Conservation (phyloP, 495 filamentous ascomycete genomes). For the Trichoderma reesei region DNA sequence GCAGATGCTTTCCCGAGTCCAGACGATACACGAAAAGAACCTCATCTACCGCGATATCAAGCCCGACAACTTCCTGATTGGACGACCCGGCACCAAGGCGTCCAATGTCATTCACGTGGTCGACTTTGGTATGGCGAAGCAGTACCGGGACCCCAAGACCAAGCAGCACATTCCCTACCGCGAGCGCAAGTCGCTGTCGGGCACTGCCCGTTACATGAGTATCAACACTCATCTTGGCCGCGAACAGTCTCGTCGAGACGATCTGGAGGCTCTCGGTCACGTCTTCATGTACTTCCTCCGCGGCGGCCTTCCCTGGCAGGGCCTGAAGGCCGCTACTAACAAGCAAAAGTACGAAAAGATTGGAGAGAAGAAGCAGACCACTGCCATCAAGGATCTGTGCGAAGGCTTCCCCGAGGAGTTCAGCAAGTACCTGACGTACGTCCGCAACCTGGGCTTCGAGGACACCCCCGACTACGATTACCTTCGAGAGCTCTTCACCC, state of each 20-base stretch:
- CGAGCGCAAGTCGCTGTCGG: conserved; percentile 94
- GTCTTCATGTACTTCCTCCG: conserved; percentile 99
- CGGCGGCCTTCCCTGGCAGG: conserved; percentile 95
- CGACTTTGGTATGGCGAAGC: conserved; percentile 99
- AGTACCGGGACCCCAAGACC: conserved; percentile 97
- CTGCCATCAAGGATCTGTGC: conserved; percentile 91
- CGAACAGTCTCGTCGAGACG: conserved; percentile 93
- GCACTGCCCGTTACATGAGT: conserved; percentile 97
- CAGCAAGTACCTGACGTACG: conserved; percentile 93
- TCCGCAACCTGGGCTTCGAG: conserved; percentile 95
- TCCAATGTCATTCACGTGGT: conserved; percentile 98
- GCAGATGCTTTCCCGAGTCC: conserved; percentile 97
- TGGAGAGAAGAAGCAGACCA: conserved; percentile 99
- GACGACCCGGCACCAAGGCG: conserved; percentile 81
- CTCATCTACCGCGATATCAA: conserved; percentile 99
- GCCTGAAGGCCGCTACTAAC: conserved; percentile 96
- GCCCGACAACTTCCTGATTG: conserved; percentile 98
- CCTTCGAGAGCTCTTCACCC: conserved; percentile 89
- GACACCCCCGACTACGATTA: conserved; percentile 99
- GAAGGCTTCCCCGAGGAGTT: conserved; percentile 97
- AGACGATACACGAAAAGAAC: conserved; percentile 99
- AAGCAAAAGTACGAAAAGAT: conserved; percentile 99
- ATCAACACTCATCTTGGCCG: conserved; percentile 98
- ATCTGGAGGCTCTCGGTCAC: conserved; percentile 91
- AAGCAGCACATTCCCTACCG: conserved; percentile 99